Evolutionary conservation across 352 stramenopile species (phyloP).

Genomic region (Elongisporangium prolatum): DNA sequence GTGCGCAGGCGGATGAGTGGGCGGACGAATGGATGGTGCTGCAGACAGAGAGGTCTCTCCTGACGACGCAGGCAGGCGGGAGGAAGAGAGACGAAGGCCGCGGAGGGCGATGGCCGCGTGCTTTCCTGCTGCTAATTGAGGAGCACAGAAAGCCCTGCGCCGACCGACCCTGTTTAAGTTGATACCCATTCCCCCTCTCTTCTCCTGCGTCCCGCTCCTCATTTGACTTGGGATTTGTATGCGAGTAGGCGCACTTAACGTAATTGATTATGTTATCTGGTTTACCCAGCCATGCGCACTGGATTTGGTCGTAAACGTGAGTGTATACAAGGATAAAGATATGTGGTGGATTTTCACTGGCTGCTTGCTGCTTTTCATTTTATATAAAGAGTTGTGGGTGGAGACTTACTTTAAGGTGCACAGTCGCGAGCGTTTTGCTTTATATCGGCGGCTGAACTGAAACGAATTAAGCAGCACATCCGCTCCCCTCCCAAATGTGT

Average conservation of each 20-base stretch:
- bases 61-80: background rate
- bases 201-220: background rate
- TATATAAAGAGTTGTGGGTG: background rate
- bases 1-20: background rate
- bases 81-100: background rate
- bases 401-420: background rate
- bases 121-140: background rate
- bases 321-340: background rate
- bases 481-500: background rate
- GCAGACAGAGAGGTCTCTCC: background rate
- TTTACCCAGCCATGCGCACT: background rate
- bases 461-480: background rate
- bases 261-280: background rate
- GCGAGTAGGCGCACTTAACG: background rate
- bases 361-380: background rate
- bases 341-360: background rate
- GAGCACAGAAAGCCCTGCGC: background rate
- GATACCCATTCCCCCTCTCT: background rate
- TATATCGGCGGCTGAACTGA: background rate
- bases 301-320: background rate
- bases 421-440: background rate
- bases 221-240: background rate
- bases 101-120: background rate
- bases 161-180: background rate
- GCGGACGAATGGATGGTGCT: background rate